A percentile compares a stretch with the other conserved stretches of the same genome.
phyloP scores from a whole-genome alignment of 306 rosid species.

The Cucumis melo region DNA sequence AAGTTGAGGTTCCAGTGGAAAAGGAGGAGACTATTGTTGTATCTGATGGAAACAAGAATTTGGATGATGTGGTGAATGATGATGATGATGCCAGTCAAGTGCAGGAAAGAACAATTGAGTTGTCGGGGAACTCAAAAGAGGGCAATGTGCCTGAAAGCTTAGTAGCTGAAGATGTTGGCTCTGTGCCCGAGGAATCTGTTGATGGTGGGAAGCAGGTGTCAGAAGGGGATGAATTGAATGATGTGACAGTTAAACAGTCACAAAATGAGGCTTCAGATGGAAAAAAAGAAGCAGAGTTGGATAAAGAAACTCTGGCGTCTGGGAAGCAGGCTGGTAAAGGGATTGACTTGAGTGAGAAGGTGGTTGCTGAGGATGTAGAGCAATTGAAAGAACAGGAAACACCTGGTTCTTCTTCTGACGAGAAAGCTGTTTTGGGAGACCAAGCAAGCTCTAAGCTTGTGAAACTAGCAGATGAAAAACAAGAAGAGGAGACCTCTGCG shows the following conservation, averaged over 20 bases:
- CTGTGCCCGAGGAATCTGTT: constrained; percentile 2
- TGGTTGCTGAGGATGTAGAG: constrained; percentile 5
- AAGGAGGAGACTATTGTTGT: constrained; percentile 1
- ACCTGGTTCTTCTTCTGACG: not conserved
- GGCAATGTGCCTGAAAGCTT: constrained; percentile 8
- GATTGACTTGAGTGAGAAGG: constrained; percentile 14
- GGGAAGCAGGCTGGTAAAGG: constrained; percentile 12
- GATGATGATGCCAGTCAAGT: constrained; percentile 13
- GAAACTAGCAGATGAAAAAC: constrained; percentile 9
- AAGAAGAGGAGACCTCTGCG: not conserved
- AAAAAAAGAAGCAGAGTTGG: not conserved
- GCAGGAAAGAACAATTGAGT: constrained; percentile 19
- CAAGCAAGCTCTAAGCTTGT: constrained; percentile 11
- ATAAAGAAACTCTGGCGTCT: not conserved
- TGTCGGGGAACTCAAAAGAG: not conserved
- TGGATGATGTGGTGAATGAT: constrained; percentile 15
- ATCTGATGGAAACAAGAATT: not conserved
- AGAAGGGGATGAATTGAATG: constrained; percentile 11
- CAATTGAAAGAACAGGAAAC: not conserved
- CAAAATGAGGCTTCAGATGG: not conserved
- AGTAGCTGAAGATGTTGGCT: constrained; percentile 11
- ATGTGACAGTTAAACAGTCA: not conserved
- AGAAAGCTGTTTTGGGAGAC: not conserved
- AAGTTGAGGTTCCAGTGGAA: constrained; percentile 6
- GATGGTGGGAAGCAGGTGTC: constrained; percentile 8